Conservation (phyloP, 441 rosid genomes). For the Corymbia citriodora region DNA sequence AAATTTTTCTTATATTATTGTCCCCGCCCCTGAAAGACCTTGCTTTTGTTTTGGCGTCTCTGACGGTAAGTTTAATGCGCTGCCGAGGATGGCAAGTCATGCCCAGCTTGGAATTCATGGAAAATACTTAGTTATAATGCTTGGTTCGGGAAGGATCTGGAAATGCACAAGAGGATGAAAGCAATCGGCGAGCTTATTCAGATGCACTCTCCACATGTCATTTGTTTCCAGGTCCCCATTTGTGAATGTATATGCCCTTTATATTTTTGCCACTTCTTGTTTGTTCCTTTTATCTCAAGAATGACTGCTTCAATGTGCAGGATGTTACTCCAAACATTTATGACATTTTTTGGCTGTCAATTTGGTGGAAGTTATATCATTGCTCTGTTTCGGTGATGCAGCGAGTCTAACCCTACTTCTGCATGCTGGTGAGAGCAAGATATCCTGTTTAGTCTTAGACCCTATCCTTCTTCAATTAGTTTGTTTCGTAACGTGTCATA, state of each 20-base stretch:
- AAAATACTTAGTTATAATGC: conserved; percentile 81
- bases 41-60: not conserved
- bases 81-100: conserved; percentile 31
- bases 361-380: conserved; percentile 80
- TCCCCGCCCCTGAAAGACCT: not conserved
- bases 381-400: conserved; percentile 51
- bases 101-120: conserved; percentile 16
- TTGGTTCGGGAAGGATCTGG: conserved; percentile 93
- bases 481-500: too few species aligned
- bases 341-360: conserved; percentile 44
- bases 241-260: not conserved
- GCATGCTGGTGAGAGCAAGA: conserved; percentile 58
- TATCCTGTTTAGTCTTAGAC: not conserved
- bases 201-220: conserved; percentile 74
- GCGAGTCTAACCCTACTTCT: conserved; percentile 50
- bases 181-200: conserved; percentile 70
- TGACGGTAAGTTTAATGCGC: not conserved
- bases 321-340: conserved; percentile 81
- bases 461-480: not conserved
- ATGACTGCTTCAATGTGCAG: conserved; percentile 24
- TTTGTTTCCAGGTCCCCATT: conserved; percentile 72
- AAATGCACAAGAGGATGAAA: conserved; percentile 68
- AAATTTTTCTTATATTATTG: too few species aligned
- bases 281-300: not conserved
- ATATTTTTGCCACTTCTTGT: not conserved